Evolutionary conservation across 2,329 filamentous ascomycete genomes (phyloP), one percentile per base, ranked within the genome.

Genomic region (Xylariaceae sp.): DNA sequence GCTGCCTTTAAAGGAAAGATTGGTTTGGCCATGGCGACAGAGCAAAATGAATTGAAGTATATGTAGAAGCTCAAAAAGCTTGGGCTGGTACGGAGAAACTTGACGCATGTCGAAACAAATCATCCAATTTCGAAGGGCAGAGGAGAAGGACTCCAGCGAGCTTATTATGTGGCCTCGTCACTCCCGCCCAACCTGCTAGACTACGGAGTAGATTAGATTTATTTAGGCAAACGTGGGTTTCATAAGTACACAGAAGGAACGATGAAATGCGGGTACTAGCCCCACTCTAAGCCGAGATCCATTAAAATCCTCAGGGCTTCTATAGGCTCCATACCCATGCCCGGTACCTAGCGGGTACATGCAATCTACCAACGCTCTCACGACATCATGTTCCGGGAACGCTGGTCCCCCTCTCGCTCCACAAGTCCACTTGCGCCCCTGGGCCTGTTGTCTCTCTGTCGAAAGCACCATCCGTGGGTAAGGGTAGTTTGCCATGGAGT

Each of bases 341-440:
- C 44, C 45, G 41, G 46, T 65, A 66, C 60, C 47, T 36, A 45
- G 18, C 40, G 41, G 59, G 44, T 67, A 67, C 64, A 29, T 62
- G 41, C 43, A 41, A 45, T 58, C 50, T 66, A 67, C 65, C 55
- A 60, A 42, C 36, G 42, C 55, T 53, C 52, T 56, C 58, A 60
- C 60, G 52, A 57, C 63, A 59, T 67, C 57, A 59, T 62, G 63
- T 65, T 63, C 63, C 59, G 64, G 65, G 64, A 64, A 66, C 64
- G 59, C 58, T 64, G 56, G 55, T 56, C 50, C 55, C 54, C 55
- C 59, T 58, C 57, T 61, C 52, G 64, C 64, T 62, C 65, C 65
- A 67, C 65, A 65, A 59, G 50, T 51, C 58, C 53, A 58, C 58
- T 57, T 52, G 51, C 56, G 50, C 58, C 58, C 64, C 63, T 61